Evolutionary conservation across 169 alveolate genomes (phyloP).

Genomic region (Eimeria necatrix): DNA sequence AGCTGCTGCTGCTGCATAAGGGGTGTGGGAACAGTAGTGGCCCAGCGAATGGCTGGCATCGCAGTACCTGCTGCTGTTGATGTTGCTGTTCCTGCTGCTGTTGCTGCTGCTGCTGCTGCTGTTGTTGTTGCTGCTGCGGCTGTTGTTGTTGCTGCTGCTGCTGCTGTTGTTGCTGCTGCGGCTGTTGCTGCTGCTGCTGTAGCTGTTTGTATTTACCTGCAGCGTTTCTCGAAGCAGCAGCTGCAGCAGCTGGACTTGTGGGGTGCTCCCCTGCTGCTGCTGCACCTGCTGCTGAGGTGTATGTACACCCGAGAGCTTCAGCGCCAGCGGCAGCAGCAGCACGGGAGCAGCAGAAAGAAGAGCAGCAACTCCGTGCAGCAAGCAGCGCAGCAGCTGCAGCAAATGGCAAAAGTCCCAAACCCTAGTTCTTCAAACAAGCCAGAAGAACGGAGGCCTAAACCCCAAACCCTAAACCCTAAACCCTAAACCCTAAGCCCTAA

Average conservation of each 20-base stretch:
- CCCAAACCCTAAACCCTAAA: not conserved
- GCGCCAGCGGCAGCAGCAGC: conserved; percentile 14
- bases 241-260: too few relatives aligned
- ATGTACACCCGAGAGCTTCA: conserved; percentile 12
- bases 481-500: not conserved
- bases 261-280: not conserved
- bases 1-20: too few relatives aligned
- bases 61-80: too few relatives aligned
- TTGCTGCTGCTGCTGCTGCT: too few relatives aligned
- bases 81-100: too few relatives aligned
- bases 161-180: too few relatives aligned
- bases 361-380: not conserved
- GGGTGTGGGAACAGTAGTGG: too few relatives aligned
- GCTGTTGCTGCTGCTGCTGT: not conserved
- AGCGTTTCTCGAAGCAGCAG: not conserved
- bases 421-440: too few relatives aligned
- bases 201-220: not conserved
- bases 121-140: too few relatives aligned
- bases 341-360: not conserved
- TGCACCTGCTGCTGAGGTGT: not conserved
- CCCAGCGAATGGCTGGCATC: too few relatives aligned
- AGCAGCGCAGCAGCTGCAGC: not conserved
- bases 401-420: not conserved
- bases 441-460: not conserved
- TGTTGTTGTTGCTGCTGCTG: too few relatives aligned